A percentile compares a stretch with the other conserved stretches of the same genome.
Evolutionary conservation across 2,329 filamentous ascomycete species (phyloP).

Genomic region (Botrytis tulipae): DNA sequence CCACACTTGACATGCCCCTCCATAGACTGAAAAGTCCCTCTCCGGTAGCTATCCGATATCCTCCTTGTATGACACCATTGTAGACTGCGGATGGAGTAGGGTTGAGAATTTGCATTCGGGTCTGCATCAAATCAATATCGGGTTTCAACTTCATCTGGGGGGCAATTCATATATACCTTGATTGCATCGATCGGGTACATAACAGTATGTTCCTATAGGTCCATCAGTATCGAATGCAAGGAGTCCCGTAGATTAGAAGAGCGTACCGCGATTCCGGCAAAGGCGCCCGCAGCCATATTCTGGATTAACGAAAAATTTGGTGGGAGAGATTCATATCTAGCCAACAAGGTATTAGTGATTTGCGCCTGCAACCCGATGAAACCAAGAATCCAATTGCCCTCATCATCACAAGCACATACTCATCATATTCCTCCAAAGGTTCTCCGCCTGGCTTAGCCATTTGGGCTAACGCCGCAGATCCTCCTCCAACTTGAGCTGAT

Average conservation of each 20-base stretch:
- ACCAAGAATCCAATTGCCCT: conserved; percentile 18
- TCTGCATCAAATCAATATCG: conserved; percentile 53
- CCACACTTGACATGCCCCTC: conserved; percentile 94
- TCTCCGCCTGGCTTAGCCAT: conserved; percentile 68
- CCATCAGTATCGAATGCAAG: conserved; percentile 29
- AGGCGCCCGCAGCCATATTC: conserved; percentile 95
- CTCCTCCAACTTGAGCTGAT: conserved; percentile 59
- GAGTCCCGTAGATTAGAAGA: conserved; percentile 14
- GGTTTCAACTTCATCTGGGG: background rate
- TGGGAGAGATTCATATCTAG: conserved; percentile 85
- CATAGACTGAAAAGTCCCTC: conserved; percentile 91
- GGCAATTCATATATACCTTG: conserved; percentile 61
- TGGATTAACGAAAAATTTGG: conserved; percentile 90
- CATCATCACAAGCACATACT: conserved; percentile 49
- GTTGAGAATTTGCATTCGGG: conserved; percentile 95
- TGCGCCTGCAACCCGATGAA: conserved; percentile 1
- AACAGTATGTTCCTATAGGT: conserved; percentile 82
- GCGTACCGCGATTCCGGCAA: conserved; percentile 62
- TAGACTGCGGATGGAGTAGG: conserved; percentile 78
- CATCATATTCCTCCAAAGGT: conserved; percentile 59
- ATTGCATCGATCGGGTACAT: conserved; percentile 99
- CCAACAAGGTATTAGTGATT: conserved; percentile 28
- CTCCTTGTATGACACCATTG: conserved; percentile 86
- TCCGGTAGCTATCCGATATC: conserved; percentile 84
- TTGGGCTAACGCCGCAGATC: conserved; percentile 64